Conservation (phyloP, 371 early-diverging fungal genomes). For the Gilbertella persicaria region DNA sequence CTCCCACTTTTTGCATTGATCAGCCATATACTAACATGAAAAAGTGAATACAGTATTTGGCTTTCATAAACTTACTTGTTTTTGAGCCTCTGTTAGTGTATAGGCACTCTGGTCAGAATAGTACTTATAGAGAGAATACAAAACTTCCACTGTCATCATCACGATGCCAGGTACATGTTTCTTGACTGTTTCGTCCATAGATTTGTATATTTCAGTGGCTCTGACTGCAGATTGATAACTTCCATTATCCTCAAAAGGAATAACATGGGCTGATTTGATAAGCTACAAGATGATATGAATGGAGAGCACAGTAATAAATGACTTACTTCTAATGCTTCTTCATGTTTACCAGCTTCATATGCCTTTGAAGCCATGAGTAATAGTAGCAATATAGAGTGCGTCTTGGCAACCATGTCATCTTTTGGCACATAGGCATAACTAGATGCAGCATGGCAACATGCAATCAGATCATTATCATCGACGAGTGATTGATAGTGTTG, state of each 20-base stretch:
- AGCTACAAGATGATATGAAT: conserved; percentile 44
- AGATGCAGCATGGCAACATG: conserved; percentile 47
- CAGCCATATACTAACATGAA: neutral
- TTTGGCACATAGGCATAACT: conserved; percentile 44
- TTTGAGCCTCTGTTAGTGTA: conserved; percentile 3
- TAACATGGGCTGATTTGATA: conserved; percentile 49
- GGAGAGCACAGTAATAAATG: neutral
- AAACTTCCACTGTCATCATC: conserved; percentile 59
- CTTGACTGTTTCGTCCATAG: neutral
- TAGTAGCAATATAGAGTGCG: conserved; percentile 55
- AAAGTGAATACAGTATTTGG: neutral
- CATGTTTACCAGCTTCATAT: conserved; percentile 51
- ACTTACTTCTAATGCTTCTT: conserved; percentile 30
- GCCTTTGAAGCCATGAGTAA: conserved; percentile 58
- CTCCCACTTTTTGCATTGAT: neutral
- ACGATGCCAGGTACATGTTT: conserved; percentile 55
- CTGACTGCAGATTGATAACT: neutral
- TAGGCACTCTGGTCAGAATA: conserved; percentile 5
- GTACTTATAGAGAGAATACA: conserved; percentile 32
- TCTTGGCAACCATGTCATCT: conserved; percentile 41
- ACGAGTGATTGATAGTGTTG: neutral
- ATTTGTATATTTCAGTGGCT: neutral
- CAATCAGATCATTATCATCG: conserved; percentile 26
- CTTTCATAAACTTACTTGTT: neutral
- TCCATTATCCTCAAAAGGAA: conserved; percentile 40